These are phyloP conservation scores for Thelonectria olida DNA, from an alignment of 2,329 filamentous ascomycete species.

Conservation along the genomic window DNA sequence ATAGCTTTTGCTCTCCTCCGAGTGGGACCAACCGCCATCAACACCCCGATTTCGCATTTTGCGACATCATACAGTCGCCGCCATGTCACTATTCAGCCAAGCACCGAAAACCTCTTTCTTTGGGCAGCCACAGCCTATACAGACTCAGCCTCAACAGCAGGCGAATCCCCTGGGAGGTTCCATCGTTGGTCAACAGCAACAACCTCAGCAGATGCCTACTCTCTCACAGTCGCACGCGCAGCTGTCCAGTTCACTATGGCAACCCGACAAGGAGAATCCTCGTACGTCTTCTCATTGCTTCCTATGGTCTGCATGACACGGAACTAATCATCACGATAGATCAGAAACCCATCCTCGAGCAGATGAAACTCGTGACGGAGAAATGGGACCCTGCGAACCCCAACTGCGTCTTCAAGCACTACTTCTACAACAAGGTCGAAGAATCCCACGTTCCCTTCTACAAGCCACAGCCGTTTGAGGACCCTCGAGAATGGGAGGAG, in stretches of 20 bases:
- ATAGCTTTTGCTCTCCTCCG: conserved; percentile 20
- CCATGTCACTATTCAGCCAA: conserved; percentile 53
- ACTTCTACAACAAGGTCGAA: conserved; percentile 88
- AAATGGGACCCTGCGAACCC: conserved; percentile 79
- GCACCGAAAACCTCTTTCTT: conserved; percentile 49
- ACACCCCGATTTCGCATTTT: conserved; percentile 22
- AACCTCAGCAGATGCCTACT: conserved; percentile 53
- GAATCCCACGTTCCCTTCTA: conserved; percentile 80
- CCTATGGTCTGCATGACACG: neutral
- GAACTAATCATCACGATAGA: conserved; percentile 40
- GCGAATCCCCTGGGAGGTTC: conserved; percentile 43
- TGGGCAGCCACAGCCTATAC: conserved; percentile 49
- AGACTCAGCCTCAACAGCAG: conserved; percentile 50
- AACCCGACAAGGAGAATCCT: conserved; percentile 59
- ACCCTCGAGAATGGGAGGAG: conserved; percentile 84
- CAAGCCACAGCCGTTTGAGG: conserved; percentile 74
- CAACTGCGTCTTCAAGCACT: conserved; percentile 80
- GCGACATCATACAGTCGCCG: conserved; percentile 18
- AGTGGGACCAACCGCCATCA: conserved; percentile 18
- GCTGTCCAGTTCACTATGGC: conserved; percentile 62
- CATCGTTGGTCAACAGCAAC: conserved; percentile 49
- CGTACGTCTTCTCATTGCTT: conserved; percentile 48
- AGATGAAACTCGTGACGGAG: conserved; percentile 73
- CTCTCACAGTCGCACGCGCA: conserved; percentile 57
- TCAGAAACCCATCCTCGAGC: conserved; percentile 79